These are phyloP conservation scores for Ligustrum vulgare DNA, from an alignment of 257 asterid genomes.

Conservation along the genomic window DNA sequence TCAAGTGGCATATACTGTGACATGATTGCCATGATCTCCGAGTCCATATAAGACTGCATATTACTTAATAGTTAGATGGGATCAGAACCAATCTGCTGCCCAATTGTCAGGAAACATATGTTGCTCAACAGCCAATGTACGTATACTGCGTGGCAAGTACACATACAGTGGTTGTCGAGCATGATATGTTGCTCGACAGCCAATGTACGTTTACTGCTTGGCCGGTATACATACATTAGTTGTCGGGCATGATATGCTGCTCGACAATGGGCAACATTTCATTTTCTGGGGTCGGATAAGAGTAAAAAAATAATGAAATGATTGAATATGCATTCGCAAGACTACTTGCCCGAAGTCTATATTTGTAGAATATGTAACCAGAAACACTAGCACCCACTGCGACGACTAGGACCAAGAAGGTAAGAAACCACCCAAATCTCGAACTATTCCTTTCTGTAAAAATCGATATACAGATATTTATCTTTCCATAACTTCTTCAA, in stretches of 20 bases:
- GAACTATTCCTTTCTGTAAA: slow-evolving; percentile 68
- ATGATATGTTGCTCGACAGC: no score
- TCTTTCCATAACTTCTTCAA: neutral
- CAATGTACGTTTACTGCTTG: no score
- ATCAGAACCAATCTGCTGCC: no score
- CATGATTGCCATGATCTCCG: slow-evolving; percentile 98
- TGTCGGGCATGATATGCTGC: no score
- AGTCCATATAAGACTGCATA: slow-evolving; percentile 90
- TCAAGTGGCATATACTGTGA: slow-evolving; percentile 97
- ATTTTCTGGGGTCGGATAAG: neutral
- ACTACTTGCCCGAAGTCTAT: slow-evolving; percentile 78
- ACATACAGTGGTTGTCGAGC: no score
- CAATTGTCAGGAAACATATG: no score
- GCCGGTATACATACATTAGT: no score
- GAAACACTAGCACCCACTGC: slow-evolving; percentile 53
- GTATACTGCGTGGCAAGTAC: no score
- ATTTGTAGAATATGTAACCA: slow-evolving; percentile 87
- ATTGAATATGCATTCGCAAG: neutral
- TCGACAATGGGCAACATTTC: no score
- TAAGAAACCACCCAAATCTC: slow-evolving; percentile 51
- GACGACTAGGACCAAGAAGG: slow-evolving; percentile 51
- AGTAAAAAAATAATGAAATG: neutral
- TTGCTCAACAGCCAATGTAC: no score
- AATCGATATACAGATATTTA: neutral
- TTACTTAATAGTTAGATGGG: neutral